Base-by-base conservation (phyloP, 2,329 filamentous ascomycete genomes). In the Thelonectria discophora region DNA sequence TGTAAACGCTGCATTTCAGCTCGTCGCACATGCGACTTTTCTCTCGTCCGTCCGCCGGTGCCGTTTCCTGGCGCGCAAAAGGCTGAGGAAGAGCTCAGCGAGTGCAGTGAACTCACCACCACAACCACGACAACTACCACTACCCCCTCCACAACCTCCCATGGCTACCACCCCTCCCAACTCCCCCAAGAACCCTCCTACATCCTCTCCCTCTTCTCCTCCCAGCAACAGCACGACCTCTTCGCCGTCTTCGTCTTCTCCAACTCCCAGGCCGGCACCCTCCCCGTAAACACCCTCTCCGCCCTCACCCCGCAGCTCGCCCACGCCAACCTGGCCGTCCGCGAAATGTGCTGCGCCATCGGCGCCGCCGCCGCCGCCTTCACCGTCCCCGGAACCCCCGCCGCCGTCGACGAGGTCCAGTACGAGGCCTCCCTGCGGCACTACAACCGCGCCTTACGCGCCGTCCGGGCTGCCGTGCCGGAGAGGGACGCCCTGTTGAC, bases 151-250 rank as follows among this genome's bases (percentile, higher is more conserved):
- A 7, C n/a, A n/a, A n/a, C n/a, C n/a, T n/a, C n/a, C n/a, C n/a
- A n/a, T n/a, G n/a, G n/a, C n/a, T n/a, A n/a, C n/a, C n/a, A n/a
- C n/a, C n/a, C n/a, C n/a, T n/a, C n/a, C n/a, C n/a, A n/a, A n/a
- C n/a, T n/a, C n/a, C 21, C 68, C 15, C 21, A 47, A 1, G 58
- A 60, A 49, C 66, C 66, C 34, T 54, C 39, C 47, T 64, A 64
- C 40, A 40, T 65, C 34, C 46, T 66, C 17, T 58, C 58, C 15
- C 34, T 67, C 13, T 70, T 70, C 60, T 62, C 60, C 34, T 55
- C 53, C 43, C 68, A 70, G 47, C 65, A 62, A n/a, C 56, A 70
- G 17, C 70, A 65, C 58, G 63, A 70, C 59, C 51, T 64, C 24
- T 70, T 70, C 52, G 58, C 61, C 34, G 43, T 62, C 46, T 70